A percentile compares a stretch with the other conserved stretches of the same genome.
These are phyloP conservation scores for Tritrichomonas musculus DNA, from an alignment of 208 protist genomes.

Conservation along the genomic window DNA sequence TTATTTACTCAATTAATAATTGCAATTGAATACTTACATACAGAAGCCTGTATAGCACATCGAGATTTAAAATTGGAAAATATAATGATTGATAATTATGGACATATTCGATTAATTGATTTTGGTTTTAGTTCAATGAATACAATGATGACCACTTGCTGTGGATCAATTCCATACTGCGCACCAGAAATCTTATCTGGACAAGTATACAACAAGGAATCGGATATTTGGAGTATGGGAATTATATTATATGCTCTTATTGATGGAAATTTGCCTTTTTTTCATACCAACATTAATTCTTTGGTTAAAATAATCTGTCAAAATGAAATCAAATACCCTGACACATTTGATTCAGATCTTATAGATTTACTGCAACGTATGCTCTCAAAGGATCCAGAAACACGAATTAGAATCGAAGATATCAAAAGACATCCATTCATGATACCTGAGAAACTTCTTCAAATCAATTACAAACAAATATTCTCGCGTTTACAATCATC, in stretches of 20 bases:
- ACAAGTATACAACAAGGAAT: no score
- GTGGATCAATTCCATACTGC: no score
- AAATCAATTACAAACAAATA: no score
- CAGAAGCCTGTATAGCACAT: not conserved
- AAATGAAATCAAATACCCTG: not conserved
- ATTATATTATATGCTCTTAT: not conserved
- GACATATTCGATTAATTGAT: not conserved
- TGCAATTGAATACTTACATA: not conserved
- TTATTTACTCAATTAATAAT: not conserved
- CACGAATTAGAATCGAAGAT: not conserved
- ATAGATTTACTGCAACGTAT: not conserved
- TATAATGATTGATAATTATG: not conserved
- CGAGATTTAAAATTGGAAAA: constrained; percentile 34
- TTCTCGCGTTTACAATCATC: no score
- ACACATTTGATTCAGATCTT: not conserved
- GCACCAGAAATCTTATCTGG: no score
- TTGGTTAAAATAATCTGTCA: not conserved
- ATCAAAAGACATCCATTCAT: not conserved
- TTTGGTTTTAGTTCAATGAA: constrained; percentile 28
- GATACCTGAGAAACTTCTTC: no score
- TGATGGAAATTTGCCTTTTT: no score
- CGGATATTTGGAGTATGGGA: not conserved
- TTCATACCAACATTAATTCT: not conserved
- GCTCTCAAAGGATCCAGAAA: not conserved
- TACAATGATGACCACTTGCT: no score